These are phyloP conservation scores for Zygoascus biomembranicola DNA, from an alignment of 805 yeast genomes.

Conservation along the genomic window DNA sequence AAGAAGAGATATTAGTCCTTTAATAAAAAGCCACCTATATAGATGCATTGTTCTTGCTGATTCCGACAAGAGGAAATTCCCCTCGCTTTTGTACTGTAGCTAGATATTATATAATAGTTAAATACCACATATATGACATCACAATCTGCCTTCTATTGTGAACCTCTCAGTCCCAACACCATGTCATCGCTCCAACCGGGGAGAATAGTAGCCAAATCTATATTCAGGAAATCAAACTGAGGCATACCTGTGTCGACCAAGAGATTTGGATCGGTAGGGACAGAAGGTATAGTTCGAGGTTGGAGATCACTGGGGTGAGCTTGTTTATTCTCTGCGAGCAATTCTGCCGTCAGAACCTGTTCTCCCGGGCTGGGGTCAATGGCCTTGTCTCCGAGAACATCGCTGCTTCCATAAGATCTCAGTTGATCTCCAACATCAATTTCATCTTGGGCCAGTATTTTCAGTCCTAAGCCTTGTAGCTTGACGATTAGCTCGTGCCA, in stretches of 20 bases:
- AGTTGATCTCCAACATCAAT: background rate
- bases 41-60: too few relatives aligned
- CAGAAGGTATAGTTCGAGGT: background rate
- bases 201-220: constrained; percentile 1
- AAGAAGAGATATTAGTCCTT: too few relatives aligned
- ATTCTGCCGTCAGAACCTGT: background rate
- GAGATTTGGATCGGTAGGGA: background rate
- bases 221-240: constrained; percentile 2
- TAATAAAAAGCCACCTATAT: too few relatives aligned
- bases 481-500: background rate
- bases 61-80: too few relatives aligned
- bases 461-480: background rate
- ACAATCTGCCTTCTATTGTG: too few relatives aligned
- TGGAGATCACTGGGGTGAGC: background rate
- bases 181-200: constrained; percentile 7
- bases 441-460: background rate
- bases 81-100: too few relatives aligned
- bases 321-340: background rate
- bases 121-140: too few relatives aligned
- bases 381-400: constrained; percentile 1
- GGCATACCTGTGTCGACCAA: background rate
- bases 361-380: background rate
- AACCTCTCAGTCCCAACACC: background rate
- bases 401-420: background rate
- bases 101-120: too few relatives aligned